Evolutionary conservation across 1,284 basidiomycete species (phyloP).

Genomic region (Entoloma clypeatum): DNA sequence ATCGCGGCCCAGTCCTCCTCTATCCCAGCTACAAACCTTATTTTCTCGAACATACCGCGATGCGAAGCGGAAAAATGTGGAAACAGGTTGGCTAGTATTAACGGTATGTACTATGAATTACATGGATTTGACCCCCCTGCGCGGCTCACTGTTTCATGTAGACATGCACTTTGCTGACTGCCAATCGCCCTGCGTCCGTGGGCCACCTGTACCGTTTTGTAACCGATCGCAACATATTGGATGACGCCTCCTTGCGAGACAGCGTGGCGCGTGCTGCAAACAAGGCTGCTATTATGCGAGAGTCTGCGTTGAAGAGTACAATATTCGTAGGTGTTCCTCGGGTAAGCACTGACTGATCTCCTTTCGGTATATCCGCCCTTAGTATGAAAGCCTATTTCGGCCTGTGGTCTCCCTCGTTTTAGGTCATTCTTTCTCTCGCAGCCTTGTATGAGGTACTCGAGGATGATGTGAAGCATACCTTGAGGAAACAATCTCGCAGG

Average conservation of each 20-base stretch:
- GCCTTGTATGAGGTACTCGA: slow-evolving; percentile 73
- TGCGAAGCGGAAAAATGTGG: slow-evolving; percentile 60
- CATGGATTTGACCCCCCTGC: slow-evolving; percentile 3
- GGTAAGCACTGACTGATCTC: slow-evolving; percentile 43
- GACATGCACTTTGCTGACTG: slow-evolving; percentile 82
- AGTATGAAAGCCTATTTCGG: no score
- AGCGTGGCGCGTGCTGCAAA: slow-evolving; percentile 53
- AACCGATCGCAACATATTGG: slow-evolving; percentile 48
- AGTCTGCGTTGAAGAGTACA: slow-evolving; percentile 90
- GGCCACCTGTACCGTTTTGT: slow-evolving; percentile 78
- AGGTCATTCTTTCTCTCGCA: slow-evolving; percentile 83
- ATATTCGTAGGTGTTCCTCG: slow-evolving; percentile 91
- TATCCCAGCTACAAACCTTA: slow-evolving; percentile 49
- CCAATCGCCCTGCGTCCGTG: slow-evolving; percentile 78
- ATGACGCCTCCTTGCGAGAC: slow-evolving; percentile 37
- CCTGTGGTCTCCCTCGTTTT: no score
- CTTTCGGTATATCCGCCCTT: slow-evolving; percentile 18
- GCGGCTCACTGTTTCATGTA: slow-evolving; percentile 27
- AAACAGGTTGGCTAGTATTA: slow-evolving; percentile 81
- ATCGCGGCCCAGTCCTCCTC: slow-evolving; percentile 56
- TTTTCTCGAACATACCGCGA: slow-evolving; percentile 58
- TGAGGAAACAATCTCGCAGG: slow-evolving; percentile 69
- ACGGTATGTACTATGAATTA: slow-evolving; percentile 42
- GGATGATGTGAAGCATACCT: slow-evolving; percentile 68
- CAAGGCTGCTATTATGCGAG: slow-evolving; percentile 84